Evolutionary conservation across 2,329 filamentous ascomycete genomes (phyloP).

Genomic region (Arachnomyces sp.): DNA sequence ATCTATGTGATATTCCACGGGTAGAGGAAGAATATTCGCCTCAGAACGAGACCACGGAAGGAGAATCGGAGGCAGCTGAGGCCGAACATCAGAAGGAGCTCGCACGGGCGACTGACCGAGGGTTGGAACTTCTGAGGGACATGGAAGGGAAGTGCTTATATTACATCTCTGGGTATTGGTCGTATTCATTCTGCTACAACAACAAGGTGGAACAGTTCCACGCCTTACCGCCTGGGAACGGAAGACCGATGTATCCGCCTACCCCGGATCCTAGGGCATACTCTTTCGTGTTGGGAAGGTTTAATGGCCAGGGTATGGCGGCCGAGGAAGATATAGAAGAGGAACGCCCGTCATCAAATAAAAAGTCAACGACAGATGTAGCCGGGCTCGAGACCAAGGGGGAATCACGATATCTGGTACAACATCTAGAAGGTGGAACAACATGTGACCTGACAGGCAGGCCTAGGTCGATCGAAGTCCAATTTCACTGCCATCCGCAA

Average conservation of each 20-base stretch:
- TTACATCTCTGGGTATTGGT: slow-evolving; percentile 86
- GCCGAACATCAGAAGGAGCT: slow-evolving; percentile 76
- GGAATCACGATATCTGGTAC: slow-evolving; percentile 77
- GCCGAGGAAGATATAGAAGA: slow-evolving; percentile 26
- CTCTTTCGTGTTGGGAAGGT: slow-evolving; percentile 69
- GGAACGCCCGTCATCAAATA: slow-evolving; percentile 22
- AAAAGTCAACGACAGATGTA: slow-evolving; percentile 29
- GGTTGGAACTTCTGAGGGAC: slow-evolving; percentile 70
- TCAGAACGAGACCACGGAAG: slow-evolving; percentile 59
- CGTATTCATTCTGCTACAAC: slow-evolving; percentile 89
- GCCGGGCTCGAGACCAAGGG: slow-evolving; percentile 73
- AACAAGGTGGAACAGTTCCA: slow-evolving; percentile 85
- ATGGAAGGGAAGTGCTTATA: slow-evolving; percentile 78
- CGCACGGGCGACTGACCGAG: slow-evolving; percentile 64
- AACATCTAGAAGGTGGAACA: slow-evolving; percentile 71
- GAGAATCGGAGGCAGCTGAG: slow-evolving; percentile 44
- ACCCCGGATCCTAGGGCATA: slow-evolving; percentile 67
- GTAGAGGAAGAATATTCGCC: slow-evolving; percentile 47
- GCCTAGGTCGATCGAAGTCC: slow-evolving; percentile 72
- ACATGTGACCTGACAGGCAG: slow-evolving; percentile 78
- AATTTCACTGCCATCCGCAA: slow-evolving; percentile 71
- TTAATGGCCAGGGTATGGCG: slow-evolving; percentile 27
- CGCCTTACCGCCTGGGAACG: slow-evolving; percentile 63
- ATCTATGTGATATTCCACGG: slow-evolving; percentile 77
- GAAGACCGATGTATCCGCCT: slow-evolving; percentile 61